Evolutionary conservation across 139 green algal genomes (phyloP).

Genomic region (Spirogloea muscicola): DNA sequence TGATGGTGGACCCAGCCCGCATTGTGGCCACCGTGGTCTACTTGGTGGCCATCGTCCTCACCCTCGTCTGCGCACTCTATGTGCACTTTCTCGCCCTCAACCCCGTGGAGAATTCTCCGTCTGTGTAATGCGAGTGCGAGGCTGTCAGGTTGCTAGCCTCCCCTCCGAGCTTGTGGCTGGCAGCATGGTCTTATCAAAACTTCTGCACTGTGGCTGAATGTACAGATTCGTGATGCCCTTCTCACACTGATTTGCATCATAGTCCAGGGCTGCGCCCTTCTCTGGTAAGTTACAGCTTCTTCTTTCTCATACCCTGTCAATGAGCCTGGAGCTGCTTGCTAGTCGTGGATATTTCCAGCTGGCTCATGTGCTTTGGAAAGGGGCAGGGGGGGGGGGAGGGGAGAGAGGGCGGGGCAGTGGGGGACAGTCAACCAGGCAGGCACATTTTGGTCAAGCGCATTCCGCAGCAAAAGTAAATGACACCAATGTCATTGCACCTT

Average conservation of each 20-base stretch:
- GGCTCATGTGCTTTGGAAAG: too few relatives aligned
- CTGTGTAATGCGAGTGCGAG: too few relatives aligned
- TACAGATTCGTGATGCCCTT: slow-evolving; percentile 8
- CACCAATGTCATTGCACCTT: too few relatives aligned
- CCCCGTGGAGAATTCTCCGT: not conserved
- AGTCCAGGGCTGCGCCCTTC: not conserved
- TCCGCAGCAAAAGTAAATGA: too few relatives aligned
- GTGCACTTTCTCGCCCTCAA: slow-evolving; percentile 29
- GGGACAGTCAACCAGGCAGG: too few relatives aligned
- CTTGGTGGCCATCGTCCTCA: slow-evolving; percentile 56
- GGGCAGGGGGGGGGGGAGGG: too few relatives aligned
- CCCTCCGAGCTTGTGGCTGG: not conserved
- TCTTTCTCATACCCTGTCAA: not conserved
- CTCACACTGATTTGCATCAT: slow-evolving; percentile 12
- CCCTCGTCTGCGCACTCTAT: slow-evolving; percentile 54
- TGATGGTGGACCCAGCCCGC: slow-evolving; percentile 66
- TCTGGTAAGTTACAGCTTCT: slow-evolving; percentile 10
- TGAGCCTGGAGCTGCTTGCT: not conserved
- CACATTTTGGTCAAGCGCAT: too few relatives aligned
- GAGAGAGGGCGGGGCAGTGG: too few relatives aligned
- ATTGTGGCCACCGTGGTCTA: slow-evolving; percentile 61
- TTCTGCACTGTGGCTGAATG: not conserved
- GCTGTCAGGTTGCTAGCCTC: not conserved
- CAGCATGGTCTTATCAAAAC: not conserved
- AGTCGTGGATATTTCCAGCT: slow-evolving; percentile 3